Evolutionary conservation across 805 yeast species (phyloP).

Genomic region (Starmerella vitae): DNA sequence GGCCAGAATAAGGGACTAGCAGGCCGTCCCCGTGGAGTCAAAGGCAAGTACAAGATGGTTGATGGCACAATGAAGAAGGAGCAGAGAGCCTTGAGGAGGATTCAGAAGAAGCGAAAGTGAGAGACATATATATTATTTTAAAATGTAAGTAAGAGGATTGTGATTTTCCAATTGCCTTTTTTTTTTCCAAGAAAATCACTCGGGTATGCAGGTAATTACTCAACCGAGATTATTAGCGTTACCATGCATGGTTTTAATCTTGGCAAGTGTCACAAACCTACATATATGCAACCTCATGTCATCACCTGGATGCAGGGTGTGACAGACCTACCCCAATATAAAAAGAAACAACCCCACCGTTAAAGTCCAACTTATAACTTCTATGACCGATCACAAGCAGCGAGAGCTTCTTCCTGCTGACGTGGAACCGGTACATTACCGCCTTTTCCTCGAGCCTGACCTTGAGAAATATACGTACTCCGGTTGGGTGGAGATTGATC

Average conservation of each 20-base stretch:
- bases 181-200: too few relatives aligned
- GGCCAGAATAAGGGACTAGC: conserved; percentile 75
- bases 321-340: too few relatives aligned
- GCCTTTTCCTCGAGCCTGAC: conserved; percentile 53
- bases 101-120: conserved; percentile 72
- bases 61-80: conserved; percentile 97
- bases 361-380: too few relatives aligned
- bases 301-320: too few relatives aligned
- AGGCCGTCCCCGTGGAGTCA: conserved; percentile 95
- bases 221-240: too few relatives aligned
- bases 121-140: not conserved
- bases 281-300: too few relatives aligned
- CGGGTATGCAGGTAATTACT: too few relatives aligned
- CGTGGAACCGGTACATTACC: conserved; percentile 64
- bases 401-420: conserved; percentile 44
- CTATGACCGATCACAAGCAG: conserved; percentile 2
- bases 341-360: too few relatives aligned
- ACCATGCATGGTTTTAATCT: too few relatives aligned
- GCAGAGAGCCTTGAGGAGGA: conserved; percentile 80
- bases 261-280: too few relatives aligned
- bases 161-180: too few relatives aligned
- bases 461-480: conserved; percentile 29
- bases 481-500: conserved; percentile 31
- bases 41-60: conserved; percentile 97
- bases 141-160: too few relatives aligned